Evolutionary conservation across 73 alveolate species (phyloP).

Genomic region (Paramecium pentaurelia): DNA sequence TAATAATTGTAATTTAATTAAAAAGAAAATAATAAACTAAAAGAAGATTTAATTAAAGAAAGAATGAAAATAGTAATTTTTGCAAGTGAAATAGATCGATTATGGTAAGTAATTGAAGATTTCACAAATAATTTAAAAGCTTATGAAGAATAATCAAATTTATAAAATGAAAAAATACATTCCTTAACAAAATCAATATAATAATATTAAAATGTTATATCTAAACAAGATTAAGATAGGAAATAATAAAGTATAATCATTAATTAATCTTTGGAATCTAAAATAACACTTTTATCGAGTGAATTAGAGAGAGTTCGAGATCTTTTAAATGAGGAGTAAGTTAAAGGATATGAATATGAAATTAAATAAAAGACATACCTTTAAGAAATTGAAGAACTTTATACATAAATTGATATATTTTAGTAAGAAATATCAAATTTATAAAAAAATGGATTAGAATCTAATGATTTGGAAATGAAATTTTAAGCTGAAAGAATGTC

Average conservation of each 20-base stretch:
- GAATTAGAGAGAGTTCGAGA: neutral
- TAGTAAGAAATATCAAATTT: neutral
- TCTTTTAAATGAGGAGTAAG: neutral
- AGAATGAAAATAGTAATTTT: constrained; percentile 43
- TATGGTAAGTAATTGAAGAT: neutral
- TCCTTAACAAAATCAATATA: neutral
- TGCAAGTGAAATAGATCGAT: constrained; percentile 14
- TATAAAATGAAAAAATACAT: neutral
- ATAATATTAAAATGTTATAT: neutral
- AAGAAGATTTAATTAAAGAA: neutral
- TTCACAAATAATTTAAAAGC: neutral
- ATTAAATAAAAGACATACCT: neutral
- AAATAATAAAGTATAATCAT: neutral
- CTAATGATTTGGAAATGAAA: constrained; percentile 24
- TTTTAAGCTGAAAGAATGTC: constrained; percentile 24
- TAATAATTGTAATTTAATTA: neutral
- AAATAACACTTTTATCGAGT: neutral
- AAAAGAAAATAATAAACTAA: neutral
- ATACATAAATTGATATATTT: neutral
- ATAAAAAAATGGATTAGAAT: neutral
- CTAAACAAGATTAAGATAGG: neutral
- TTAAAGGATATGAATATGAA: neutral
- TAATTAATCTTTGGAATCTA: neutral
- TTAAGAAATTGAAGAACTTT: neutral
- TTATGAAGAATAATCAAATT: neutral